A percentile compares a stretch with the other conserved stretches of the same genome.
phyloP scores from a whole-genome alignment of 176 grass and related monocot genomes.

The Oryza nivara region DNA sequence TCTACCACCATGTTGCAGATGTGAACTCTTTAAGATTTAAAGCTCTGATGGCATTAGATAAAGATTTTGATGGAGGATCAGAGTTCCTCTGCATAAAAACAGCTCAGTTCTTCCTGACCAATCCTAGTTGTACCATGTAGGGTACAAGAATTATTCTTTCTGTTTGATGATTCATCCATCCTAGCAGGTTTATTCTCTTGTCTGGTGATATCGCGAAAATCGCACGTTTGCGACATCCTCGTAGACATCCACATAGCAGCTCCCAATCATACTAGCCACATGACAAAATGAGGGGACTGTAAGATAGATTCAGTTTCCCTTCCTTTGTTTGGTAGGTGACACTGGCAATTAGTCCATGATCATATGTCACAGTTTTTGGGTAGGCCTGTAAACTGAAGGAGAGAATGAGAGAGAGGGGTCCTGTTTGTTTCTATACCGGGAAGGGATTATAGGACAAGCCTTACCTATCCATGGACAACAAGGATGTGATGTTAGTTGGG shows the following conservation, averaged over 20 bases:
- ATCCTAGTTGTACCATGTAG: conserved; percentile 17
- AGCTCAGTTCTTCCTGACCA: conserved; percentile 3
- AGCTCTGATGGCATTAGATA: not conserved
- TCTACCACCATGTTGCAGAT: conserved; percentile 45
- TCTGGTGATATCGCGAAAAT: conserved; percentile 21
- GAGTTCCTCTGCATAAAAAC: not conserved
- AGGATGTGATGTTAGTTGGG: conserved; percentile 51
- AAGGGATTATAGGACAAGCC: conserved; percentile 31
- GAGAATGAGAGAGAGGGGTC: conserved; percentile 7
- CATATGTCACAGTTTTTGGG: conserved; percentile 30
- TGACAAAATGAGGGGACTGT: conserved; percentile 13
- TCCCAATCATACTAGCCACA: conserved; percentile 23
- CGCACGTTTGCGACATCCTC: not conserved
- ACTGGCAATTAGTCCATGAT: conserved; percentile 25
- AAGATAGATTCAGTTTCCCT: conserved; percentile 36
- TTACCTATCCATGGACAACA: conserved; percentile 42
- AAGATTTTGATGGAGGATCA: not conserved
- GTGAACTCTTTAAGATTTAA: conserved; percentile 30
- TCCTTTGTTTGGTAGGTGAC: conserved; percentile 14
- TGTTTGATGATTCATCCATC: conserved; percentile 23
- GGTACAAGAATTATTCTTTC: not conserved
- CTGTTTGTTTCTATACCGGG: conserved; percentile 36
- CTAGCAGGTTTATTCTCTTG: conserved; percentile 8
- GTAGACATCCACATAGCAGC: conserved; percentile 23
- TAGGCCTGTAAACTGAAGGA: conserved; percentile 37